A percentile compares a stretch with the other conserved stretches of the same genome.
These are phyloP conservation scores for Lignosus rhinocerotis DNA, from an alignment of 1,284 basidiomycete genomes.

Conservation along the genomic window DNA sequence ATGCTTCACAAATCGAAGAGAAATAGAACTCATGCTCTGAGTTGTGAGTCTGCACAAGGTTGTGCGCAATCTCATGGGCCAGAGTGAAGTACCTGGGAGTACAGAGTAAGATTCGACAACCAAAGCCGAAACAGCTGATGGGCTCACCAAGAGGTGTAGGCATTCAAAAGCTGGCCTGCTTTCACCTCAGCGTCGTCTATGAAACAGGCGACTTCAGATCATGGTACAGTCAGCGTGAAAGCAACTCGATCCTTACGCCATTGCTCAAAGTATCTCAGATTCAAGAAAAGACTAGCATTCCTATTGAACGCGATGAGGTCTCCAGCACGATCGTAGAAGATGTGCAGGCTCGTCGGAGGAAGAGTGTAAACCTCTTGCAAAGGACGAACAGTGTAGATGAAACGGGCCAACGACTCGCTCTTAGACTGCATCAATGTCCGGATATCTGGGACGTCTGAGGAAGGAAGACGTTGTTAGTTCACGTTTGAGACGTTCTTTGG, in stretches of 20 bases:
- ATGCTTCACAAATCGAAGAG: conserved; percentile 80
- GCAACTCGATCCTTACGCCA: conserved; percentile 71
- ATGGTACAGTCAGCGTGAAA: neutral
- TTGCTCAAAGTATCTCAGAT: conserved; percentile 82
- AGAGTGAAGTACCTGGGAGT: conserved; percentile 81
- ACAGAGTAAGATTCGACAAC: neutral
- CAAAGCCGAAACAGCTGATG: neutral
- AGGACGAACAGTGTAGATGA: conserved; percentile 61
- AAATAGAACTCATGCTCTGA: conserved; percentile 95
- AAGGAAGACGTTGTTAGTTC: conserved; percentile 4
- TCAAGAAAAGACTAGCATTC: conserved; percentile 87
- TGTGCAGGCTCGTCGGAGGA: conserved; percentile 72
- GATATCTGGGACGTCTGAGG: conserved; percentile 54
- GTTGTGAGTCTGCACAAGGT: conserved; percentile 76
- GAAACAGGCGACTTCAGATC: conserved; percentile 4
- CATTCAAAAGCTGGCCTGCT: conserved; percentile 58
- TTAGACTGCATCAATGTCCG: conserved; percentile 52
- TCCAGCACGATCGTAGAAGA: conserved; percentile 85
- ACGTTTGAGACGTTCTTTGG: neutral
- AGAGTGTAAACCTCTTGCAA: conserved; percentile 64
- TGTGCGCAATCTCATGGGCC: conserved; percentile 91
- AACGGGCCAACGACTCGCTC: conserved; percentile 61
- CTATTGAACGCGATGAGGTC: conserved; percentile 94
- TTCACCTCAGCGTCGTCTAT: conserved; percentile 73
- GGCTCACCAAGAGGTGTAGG: conserved; percentile 77